Evolutionary conservation across 2,329 filamentous ascomycete species (phyloP), one percentile per base, ranked within the genome.

Genomic region (Aspergillus awamori): DNA sequence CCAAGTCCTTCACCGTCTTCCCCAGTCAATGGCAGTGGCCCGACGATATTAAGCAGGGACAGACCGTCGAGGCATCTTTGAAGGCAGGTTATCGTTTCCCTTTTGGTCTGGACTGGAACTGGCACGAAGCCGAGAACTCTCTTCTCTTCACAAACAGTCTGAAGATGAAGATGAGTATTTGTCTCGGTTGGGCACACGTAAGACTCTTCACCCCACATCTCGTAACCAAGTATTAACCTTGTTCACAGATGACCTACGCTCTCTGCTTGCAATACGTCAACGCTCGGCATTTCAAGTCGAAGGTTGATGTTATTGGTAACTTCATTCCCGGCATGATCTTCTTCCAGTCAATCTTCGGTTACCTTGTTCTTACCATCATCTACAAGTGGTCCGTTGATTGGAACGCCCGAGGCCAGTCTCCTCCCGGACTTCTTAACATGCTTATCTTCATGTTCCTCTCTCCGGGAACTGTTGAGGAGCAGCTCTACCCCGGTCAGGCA

Each of bases 141-240:
- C 84, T 99, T 20, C 86, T 99, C 53, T 99, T 99, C 81, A 90
- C 87, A 76, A 99, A 99, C 89, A 96, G 91, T 79, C 96, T 95
- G 86, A 99, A 99, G 88, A 99, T 99, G 95, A 99, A 99, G 84
- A 91, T 99, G 80, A 96, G 92, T 82, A 97, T 99, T 75, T 87
- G 99, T 67, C 86, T 99, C 67, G 95, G 96, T 77, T 99, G 96
- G 95, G 87, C 87, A 61, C 93, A 97, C 81, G 80, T 82, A 75
- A 74, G 79, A 72, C 43, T 52, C 17, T 45, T 55, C n/a, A 10
- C 13, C 17, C 8, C 8, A 15, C 5, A 5, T 2, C 1, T n/a
- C 5, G 11, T 11, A 11, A 7, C 20, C 4, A 28, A 5, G 8
- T 30, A 17, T 62, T 64, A 52, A 66, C 57, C 15, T 17, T 36